Evolutionary conservation across 805 yeast genomes (phyloP).

Genomic region (Citeromyces matritensis): DNA sequence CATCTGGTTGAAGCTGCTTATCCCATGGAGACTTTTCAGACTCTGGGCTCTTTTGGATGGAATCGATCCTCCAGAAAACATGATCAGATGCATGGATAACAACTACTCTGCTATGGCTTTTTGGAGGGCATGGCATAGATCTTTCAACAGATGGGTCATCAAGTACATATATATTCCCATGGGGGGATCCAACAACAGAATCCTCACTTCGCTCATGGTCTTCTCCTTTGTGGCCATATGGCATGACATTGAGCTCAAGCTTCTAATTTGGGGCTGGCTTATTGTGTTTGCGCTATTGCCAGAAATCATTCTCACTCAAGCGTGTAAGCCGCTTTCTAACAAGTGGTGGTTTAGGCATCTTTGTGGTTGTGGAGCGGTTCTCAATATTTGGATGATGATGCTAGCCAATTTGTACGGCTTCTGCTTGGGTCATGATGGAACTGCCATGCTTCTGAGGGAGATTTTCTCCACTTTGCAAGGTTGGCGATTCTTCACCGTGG

Average conservation of each 20-base stretch:
- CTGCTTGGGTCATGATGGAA: constrained; percentile 85
- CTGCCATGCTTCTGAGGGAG: constrained; percentile 43
- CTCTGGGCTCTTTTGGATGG: constrained; percentile 89
- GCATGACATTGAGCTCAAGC: constrained; percentile 89
- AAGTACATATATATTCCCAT: constrained; percentile 84
- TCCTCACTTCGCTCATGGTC: constrained; percentile 68
- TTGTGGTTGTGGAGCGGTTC: constrained; percentile 79
- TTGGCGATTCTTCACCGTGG: constrained; percentile 38
- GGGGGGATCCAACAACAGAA: constrained; percentile 66
- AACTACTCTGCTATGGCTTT: constrained; percentile 89
- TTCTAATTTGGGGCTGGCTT: constrained; percentile 93
- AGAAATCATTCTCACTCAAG: constrained; percentile 50
- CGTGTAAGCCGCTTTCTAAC: constrained; percentile 15
- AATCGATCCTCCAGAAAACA: constrained; percentile 94
- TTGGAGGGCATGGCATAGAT: constrained; percentile 99
- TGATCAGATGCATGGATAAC: constrained; percentile 92
- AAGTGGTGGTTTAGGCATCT: constrained; percentile 64
- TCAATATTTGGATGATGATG: constrained; percentile 96
- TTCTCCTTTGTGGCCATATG: constrained; percentile 94
- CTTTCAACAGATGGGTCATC: constrained; percentile 80
- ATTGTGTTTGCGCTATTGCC: constrained; percentile 80
- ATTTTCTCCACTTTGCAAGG: constrained; percentile 67
- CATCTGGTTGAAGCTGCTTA: constrained; percentile 82
- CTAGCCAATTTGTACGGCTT: constrained; percentile 90
- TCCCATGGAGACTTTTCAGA: constrained; percentile 94